Base-by-base conservation (phyloP, 1,139 yeast species). In the Suhomyces atakaporum region DNA sequence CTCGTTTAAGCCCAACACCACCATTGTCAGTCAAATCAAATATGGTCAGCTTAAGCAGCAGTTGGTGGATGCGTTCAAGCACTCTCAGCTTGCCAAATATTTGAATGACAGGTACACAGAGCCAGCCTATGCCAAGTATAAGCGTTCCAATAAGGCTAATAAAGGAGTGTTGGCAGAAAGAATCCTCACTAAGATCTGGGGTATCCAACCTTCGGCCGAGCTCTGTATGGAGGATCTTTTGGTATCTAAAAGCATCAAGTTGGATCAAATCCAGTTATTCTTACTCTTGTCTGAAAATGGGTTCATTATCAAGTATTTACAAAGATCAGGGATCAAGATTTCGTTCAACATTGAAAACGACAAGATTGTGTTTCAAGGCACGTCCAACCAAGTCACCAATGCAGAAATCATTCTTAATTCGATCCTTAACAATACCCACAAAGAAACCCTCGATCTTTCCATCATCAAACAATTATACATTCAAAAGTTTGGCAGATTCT, bases 301-400 rank as follows among this genome's bases (percentile, higher is more conserved):
- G 4, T 56, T 58, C 19, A 52, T 77, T 24, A 60, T 77, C 25
- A 69, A 74, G 31, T 65, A 72, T 33, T 67, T 81, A 65, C 63
- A 79, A 4, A 63, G 77, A 36, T 63, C 76, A 7, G 87, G 85
- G 0, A 82, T 81, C 9, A 66, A 67, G 39, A 62, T 81, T 31
- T 60, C 69, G 5, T 65, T 79, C 55, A 57, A 56, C 25, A 42
- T 57, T 2, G 36, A 42, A 3, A 38, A 48, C 12, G 50, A 50
- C 20, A 35, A 36, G 13, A 50, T 63, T 10, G 43, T 35, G 12
- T 55, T 65, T 25, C 36, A 44, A 12, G 74, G 74, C 2, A 63
- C 71, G 0, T 56, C 54, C n/a, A 37, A 50, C 11, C 71, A 66
- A 40, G 51, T 67, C 7, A 53, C 51, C 16, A 66, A 59, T 39